Base-by-base conservation (phyloP, 352 stramenopile genomes). In the Globisporangium alternatum region DNA sequence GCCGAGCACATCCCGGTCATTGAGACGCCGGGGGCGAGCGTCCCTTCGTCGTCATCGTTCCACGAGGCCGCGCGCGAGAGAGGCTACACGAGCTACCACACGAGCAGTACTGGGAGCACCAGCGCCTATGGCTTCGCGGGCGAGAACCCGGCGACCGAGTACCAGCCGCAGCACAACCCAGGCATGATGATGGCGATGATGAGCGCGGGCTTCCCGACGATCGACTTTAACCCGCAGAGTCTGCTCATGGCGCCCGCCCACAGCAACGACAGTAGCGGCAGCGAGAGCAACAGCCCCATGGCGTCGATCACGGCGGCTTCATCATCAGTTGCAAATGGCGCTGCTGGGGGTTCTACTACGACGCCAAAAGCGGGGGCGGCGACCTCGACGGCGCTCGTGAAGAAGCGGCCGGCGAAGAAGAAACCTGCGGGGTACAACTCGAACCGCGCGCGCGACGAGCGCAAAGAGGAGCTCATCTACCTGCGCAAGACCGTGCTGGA, bases 391-490 rank as follows among this genome's bases (percentile, higher is more conserved):
- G 60, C 60, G 49, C 47, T 65, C 49, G 66, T 62, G 8, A 80
- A 77, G 58, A 81, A 82, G 63, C 69, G 67, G 9, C 35, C 48
- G 19, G 44, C 60, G 25, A 65, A 65, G 52, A 86, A 83, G 70
- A 80, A 75, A 6, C 58, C 75, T 2, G 73, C 68, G 3, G 58
- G 51, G 2, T 74, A 84, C 61, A 83, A 86, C 67, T 83, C 77
- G 52, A 86, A 86, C 62, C 74, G 74, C 22, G 77, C 77, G 41
- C 77, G 77, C 55, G 77, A 86, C 57, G 72, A 83, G 67, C 77
- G 75, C 52, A 86, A 87, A 60, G 77, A 90, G 43, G 81, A 90
- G 67, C 74, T 90, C 37, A 80, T 88, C 39, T 88, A 88, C 65
- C 62, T 90, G 48, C 78, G 78, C 66, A 76, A 83, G 58, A 83